Conservation (phyloP, 768 basidiomycete genomes). For the Leccinum pellstonianum region DNA sequence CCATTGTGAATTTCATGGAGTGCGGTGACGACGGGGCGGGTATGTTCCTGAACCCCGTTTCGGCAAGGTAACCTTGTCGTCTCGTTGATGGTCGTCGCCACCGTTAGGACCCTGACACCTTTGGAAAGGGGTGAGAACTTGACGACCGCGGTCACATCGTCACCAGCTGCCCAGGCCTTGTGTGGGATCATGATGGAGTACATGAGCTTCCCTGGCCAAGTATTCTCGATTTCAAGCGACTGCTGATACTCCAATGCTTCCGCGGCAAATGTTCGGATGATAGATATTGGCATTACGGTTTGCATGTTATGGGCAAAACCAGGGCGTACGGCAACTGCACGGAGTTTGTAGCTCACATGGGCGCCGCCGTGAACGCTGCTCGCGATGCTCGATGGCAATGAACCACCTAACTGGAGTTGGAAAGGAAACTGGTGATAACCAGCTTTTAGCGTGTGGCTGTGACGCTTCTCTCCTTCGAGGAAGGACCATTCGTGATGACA, state of each 20-base stretch:
- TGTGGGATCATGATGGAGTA: conserved; percentile 91
- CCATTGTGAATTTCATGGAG: conserved; percentile 72
- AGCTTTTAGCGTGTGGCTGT: conserved; percentile 90
- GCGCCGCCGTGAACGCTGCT: conserved; percentile 58
- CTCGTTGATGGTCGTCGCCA: conserved; percentile 74
- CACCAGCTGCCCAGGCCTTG: conserved; percentile 94
- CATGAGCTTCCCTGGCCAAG: conserved; percentile 98
- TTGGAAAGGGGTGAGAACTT: conserved; percentile 88
- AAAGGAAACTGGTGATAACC: conserved; percentile 94
- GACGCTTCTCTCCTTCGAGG: conserved; percentile 76
- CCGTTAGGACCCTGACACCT: conserved; percentile 68
- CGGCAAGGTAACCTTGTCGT: conserved; percentile 60
- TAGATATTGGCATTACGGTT: conserved; percentile 54
- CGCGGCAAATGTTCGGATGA: conserved; percentile 70
- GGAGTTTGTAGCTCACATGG: conserved; percentile 82
- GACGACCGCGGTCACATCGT: conserved; percentile 74
- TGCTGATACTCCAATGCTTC: conserved; percentile 96
- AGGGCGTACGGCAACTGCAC: conserved; percentile 77
- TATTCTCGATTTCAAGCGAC: conserved; percentile 92
- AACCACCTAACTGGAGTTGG: conserved; percentile 79
- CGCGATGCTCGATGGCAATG: conserved; percentile 74
- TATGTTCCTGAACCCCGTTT: conserved; percentile 36
- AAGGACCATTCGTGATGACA: conserved; percentile 92
- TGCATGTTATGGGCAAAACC: conserved; percentile 73
- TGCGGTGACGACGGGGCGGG: conserved; percentile 55